Percentiles rank a stretch among this genome's conserved stretches.
phyloP scores from a whole-genome alignment of 805 yeast genomes.

The Yamadazyma paraphyllophila region DNA sequence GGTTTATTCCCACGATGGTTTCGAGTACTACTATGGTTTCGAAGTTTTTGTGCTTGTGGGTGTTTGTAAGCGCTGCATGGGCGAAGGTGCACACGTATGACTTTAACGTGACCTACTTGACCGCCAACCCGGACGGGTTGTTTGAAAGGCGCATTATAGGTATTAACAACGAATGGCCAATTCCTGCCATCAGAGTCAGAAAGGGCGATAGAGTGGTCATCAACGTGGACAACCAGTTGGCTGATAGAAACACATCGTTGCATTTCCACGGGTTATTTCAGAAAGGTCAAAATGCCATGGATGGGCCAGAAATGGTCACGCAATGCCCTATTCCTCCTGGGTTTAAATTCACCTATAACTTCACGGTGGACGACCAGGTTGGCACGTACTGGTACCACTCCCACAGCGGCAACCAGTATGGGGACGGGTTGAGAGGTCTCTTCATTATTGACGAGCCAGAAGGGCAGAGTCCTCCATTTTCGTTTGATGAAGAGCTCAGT shows the following conservation, averaged over 20 bases:
- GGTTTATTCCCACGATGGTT: too few species aligned
- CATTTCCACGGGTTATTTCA: slow-evolving; percentile 49
- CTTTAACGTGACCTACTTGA: slow-evolving; percentile 38
- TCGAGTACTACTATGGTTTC: neutral
- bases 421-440: slow-evolving; percentile 74
- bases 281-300: slow-evolving; percentile 38
- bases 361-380: slow-evolving; percentile 33
- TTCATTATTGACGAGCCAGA: slow-evolving; percentile 51
- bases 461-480: slow-evolving; percentile 27
- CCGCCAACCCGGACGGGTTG: slow-evolving; percentile 58
- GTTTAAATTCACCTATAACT: slow-evolving; percentile 35
- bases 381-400: slow-evolving; percentile 71
- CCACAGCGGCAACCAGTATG: slow-evolving; percentile 73
- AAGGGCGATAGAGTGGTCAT: slow-evolving; percentile 40
- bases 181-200: slow-evolving; percentile 39
- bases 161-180: slow-evolving; percentile 51
- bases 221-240: slow-evolving; percentile 31
- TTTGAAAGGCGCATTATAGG: slow-evolving; percentile 53
- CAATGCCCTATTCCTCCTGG: slow-evolving; percentile 48
- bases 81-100: slow-evolving; percentile 32
- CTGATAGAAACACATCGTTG: slow-evolving; percentile 36
- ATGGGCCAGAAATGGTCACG: slow-evolving; percentile 46
- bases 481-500: slow-evolving; percentile 76
- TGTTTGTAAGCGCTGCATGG: neutral
- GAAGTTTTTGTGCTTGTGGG: neutral